Base-by-base conservation (phyloP, 306 rosid genomes). In the Cucurbita pepo region DNA sequence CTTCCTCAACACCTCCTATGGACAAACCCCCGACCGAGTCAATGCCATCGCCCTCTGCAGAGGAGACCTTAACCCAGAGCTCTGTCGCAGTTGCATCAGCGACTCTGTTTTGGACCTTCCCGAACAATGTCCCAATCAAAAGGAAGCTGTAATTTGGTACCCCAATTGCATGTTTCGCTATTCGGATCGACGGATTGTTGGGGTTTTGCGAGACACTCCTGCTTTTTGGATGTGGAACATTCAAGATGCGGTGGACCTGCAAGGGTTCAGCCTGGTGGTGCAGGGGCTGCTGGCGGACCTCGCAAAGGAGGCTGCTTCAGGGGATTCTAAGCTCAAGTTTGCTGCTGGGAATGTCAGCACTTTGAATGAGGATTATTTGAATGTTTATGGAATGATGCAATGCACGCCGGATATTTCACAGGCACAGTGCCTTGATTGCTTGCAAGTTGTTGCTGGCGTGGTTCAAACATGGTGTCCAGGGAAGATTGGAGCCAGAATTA, bases 21-120 rank as follows among this genome's bases (percentile, higher is more conserved):
- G 88, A 37, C 36, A 75, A 70, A 55, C 41, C 56, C 0, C 34
- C 18, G 25, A 78, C 53, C 4, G 79, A 78, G 61, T 80, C 1
- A 69, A 76, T 4, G 86, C 84, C 4, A 76, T 76, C 3, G 87
- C 74, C 1, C 70, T 83, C 41, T 89, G 91, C 48, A 66, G 90
- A 76, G 90, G 89, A 34, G 90, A 86, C 67, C 52, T 84, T 9
- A 40, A 19, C 6, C 40, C 51, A 1, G 81, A 70, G n/a, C 53
- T 1, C 0, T 86, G 95, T 66, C 81, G 77, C 0, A 61, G 56
- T 57, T 89, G 95, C 77, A 77, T 86, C 72, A 65, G 75, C 4
- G 81, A 81, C 67, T 79, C 88, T 0, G 69, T 25, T 4, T 15
- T 48, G 37, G 76, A 16, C 25, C 83, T 86, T 73, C 54, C 58